Base-by-base conservation (phyloP, 208 protist genomes). In the Porcisia deanei region DNA sequence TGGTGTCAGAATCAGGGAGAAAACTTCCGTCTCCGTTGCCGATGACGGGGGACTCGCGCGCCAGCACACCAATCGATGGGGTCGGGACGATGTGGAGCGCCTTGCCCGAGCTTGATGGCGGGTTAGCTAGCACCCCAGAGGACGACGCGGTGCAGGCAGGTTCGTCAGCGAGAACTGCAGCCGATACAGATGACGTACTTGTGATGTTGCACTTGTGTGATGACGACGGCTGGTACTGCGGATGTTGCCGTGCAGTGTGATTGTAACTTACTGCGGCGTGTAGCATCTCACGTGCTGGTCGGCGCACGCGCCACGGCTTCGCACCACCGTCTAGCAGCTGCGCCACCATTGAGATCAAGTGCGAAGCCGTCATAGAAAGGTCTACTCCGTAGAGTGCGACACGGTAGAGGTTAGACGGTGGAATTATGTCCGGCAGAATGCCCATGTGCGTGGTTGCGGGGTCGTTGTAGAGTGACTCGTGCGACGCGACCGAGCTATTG, bases 361-460 rank as follows among this genome's bases (percentile, higher is more conserved):
- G 91, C 16, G 75, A 71, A 18, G 69, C 67, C 20, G 85, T 82
- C 34, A 94, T 76, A 41, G 82, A 73, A 37, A 89, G 81, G 55
- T 96, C 91, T 6, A 96, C 89, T 34, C 89, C 88, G 82, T 89
- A 91, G 57, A 96, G 58, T 7, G 81, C 83, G 39, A 92, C 83
- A 18, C 79, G 85, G 77, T 76, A 77, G 12, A 82, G 71, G 39
- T 82, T 76, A 8, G 77, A 82, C n/a, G 77, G 77, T 12, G 77
- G 77, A 2, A 77, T 49, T 54, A 82, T 61, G 49, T 82, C 77
- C 3, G 77, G 77, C 52, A 82, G 39, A 37, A 82, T 70, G 49
- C 77, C 77, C 37, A 72, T 57, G n/a, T 74, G 58, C 43, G 72
- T 65, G 10, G 66, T 58, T 4, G 77, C 63, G 1, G 77, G 77